Conservation (phyloP, 495 filamentous ascomycete genomes). For the Penicillium subrubescens region DNA sequence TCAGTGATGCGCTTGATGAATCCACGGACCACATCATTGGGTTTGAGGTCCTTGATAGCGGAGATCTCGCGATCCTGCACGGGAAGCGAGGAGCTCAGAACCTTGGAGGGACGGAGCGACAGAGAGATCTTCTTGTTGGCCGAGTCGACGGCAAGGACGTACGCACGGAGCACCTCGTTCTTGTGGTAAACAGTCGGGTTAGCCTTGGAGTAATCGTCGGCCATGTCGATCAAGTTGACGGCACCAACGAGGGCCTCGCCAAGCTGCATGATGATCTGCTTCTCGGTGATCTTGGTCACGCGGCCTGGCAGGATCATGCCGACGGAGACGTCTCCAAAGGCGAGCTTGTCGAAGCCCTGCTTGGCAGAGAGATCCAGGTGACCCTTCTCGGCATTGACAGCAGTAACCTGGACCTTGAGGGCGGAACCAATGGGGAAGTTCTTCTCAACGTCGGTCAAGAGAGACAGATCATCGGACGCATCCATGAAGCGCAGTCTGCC, state of each 20-base stretch:
- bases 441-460: constrained; percentile 71
- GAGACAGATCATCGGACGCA: constrained; percentile 79
- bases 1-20: constrained; percentile 88
- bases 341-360: constrained; percentile 55
- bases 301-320: constrained; percentile 81
- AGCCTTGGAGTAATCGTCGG: constrained; percentile 78
- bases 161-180: constrained; percentile 84
- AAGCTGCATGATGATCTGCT: constrained; percentile 80
- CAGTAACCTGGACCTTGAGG: constrained; percentile 72
- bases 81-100: constrained; percentile 81
- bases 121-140: constrained; percentile 80
- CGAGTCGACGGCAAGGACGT: constrained; percentile 75
- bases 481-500: constrained; percentile 80
- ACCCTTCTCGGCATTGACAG: constrained; percentile 70
- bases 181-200: constrained; percentile 70
- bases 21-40: constrained; percentile 80
- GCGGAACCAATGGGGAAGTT: constrained; percentile 89
- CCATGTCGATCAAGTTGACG: constrained; percentile 74
- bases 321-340: constrained; percentile 66
- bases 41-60: constrained; percentile 66
- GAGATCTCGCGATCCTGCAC: constrained; percentile 81
- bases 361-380: constrained; percentile 82
- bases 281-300: constrained; percentile 84
- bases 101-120: constrained; percentile 82
- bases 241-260: constrained; percentile 73